Evolutionary conservation across 1,139 yeast species (phyloP).

Genomic region (Suhomyces bokatorum): DNA sequence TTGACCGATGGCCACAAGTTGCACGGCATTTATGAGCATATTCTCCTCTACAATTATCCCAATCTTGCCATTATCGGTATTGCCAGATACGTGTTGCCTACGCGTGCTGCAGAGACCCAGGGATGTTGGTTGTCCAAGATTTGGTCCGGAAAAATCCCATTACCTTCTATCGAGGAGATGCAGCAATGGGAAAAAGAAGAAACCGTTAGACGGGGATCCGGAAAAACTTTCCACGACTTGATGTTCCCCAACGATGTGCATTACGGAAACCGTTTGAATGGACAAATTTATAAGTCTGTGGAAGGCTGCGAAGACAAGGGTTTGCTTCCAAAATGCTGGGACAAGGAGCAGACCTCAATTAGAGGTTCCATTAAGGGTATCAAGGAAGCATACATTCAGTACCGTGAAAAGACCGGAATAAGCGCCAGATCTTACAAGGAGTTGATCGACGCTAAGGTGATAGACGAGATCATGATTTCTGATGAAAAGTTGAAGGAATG

Average conservation of each 20-base stretch:
- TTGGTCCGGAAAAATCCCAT: slow-evolving; percentile 45
- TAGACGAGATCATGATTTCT: slow-evolving; percentile 20
- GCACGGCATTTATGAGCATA: slow-evolving; percentile 54
- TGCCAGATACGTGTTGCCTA: slow-evolving; percentile 56
- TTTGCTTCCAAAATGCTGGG: slow-evolving; percentile 40
- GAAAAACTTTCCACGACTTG: slow-evolving; percentile 45
- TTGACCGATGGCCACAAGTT: slow-evolving; percentile 47
- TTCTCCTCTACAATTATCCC: slow-evolving; percentile 54
- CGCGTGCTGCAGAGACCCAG: slow-evolving; percentile 60
- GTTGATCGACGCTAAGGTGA: slow-evolving; percentile 27
- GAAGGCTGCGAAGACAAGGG: slow-evolving; percentile 23
- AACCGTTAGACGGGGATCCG: slow-evolving; percentile 36
- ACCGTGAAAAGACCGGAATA: slow-evolving; percentile 30
- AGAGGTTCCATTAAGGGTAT: slow-evolving; percentile 35
- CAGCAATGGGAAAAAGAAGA: slow-evolving; percentile 38
- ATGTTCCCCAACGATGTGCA: slow-evolving; percentile 50
- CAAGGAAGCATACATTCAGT: slow-evolving; percentile 39
- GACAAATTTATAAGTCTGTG: slow-evolving; percentile 35
- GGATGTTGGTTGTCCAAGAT: slow-evolving; percentile 57
- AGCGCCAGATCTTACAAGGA: slow-evolving; percentile 33
- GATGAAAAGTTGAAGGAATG: slow-evolving; percentile 19
- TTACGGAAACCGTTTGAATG: slow-evolving; percentile 40
- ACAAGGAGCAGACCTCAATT: slow-evolving; percentile 31
- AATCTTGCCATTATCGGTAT: slow-evolving; percentile 55
- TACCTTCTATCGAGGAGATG: slow-evolving; percentile 49